Evolutionary conservation across 495 filamentous ascomycete species (phyloP).

Genomic region (Corynascus novoguineensis): DNA sequence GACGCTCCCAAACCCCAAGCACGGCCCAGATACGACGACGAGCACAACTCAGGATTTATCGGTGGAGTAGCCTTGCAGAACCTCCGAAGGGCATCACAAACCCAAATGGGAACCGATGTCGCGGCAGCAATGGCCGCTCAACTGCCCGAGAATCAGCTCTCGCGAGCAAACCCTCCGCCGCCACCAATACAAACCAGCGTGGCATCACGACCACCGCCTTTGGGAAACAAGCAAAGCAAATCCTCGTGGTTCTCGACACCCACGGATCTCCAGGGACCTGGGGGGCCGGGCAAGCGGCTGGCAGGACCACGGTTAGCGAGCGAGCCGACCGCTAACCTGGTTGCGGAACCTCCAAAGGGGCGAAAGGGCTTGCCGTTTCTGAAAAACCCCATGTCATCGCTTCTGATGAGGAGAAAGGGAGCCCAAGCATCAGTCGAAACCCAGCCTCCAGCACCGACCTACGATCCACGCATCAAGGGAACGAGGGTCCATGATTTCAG

Average conservation of each 20-base stretch:
- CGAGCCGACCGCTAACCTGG: slow-evolving; percentile 44
- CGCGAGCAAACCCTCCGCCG: slow-evolving; percentile 28
- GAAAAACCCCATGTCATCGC: slow-evolving; percentile 45
- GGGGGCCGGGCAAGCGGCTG: background rate
- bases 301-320: slow-evolving; percentile 19
- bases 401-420: slow-evolving; percentile 39
- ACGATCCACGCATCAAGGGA: slow-evolving; percentile 80
- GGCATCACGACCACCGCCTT: slow-evolving; percentile 19
- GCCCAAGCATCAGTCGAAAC: slow-evolving; percentile 41
- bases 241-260: slow-evolving; percentile 38
- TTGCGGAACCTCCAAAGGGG: slow-evolving; percentile 51
- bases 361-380: slow-evolving; percentile 48
- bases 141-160: slow-evolving; percentile 22
- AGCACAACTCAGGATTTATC: slow-evolving; percentile 31
- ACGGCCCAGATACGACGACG: slow-evolving; percentile 24
- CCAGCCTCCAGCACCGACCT: slow-evolving; percentile 43
- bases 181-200: slow-evolving; percentile 29
- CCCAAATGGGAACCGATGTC: slow-evolving; percentile 18
- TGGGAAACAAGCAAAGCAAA: slow-evolving; percentile 27
- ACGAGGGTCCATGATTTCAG: slow-evolving; percentile 88
- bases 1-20: slow-evolving; percentile 26
- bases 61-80: slow-evolving; percentile 40
- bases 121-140: slow-evolving; percentile 14
- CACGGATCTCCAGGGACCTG: slow-evolving; percentile 30
- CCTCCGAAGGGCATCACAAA: slow-evolving; percentile 29